phyloP scores from a whole-genome alignment of 1,139 yeast species.

The Insectozyma bohioensis region DNA sequence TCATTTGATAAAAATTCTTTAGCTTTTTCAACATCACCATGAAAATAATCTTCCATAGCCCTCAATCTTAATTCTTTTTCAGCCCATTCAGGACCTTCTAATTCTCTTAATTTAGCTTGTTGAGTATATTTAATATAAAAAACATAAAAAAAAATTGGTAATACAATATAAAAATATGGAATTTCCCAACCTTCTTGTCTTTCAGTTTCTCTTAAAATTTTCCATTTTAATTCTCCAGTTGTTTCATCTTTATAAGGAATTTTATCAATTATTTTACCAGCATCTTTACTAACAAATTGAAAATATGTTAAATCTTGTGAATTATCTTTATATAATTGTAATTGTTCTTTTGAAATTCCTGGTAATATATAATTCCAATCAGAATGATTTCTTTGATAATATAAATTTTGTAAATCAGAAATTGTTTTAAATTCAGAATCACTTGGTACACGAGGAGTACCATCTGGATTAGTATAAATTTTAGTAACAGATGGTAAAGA shows the following conservation, averaged over 20 bases:
- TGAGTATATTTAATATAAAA: constrained; percentile 48
- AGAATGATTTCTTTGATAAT: constrained; percentile 59
- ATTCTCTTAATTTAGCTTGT: constrained; percentile 43
- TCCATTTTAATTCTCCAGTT: constrained; percentile 81
- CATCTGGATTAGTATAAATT: constrained; percentile 75
- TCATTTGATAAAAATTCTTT: constrained; percentile 55
- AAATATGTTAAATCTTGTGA: constrained; percentile 61
- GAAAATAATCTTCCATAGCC: constrained; percentile 65
- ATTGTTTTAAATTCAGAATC: constrained; percentile 74
- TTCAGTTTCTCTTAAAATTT: constrained; percentile 69
- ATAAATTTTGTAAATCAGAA: constrained; percentile 68
- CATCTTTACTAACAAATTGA: constrained; percentile 60
- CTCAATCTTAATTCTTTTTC: constrained; percentile 79
- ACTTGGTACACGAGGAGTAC: constrained; percentile 68
- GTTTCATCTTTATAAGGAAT: constrained; percentile 79
- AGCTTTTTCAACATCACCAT: constrained; percentile 61
- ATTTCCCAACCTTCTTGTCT: constrained; percentile 86
- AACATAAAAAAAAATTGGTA: constrained; percentile 52
- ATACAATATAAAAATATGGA: constrained; percentile 70
- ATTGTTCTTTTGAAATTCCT: constrained; percentile 53
- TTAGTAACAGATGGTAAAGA: constrained; percentile 55
- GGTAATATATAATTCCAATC: constrained; percentile 62
- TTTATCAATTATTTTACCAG: constrained; percentile 73
- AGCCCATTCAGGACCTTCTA: constrained; percentile 73
- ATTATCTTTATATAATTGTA: constrained; percentile 61